Conservation (phyloP, 345 rosid genomes). For the Theobroma cacao region DNA sequence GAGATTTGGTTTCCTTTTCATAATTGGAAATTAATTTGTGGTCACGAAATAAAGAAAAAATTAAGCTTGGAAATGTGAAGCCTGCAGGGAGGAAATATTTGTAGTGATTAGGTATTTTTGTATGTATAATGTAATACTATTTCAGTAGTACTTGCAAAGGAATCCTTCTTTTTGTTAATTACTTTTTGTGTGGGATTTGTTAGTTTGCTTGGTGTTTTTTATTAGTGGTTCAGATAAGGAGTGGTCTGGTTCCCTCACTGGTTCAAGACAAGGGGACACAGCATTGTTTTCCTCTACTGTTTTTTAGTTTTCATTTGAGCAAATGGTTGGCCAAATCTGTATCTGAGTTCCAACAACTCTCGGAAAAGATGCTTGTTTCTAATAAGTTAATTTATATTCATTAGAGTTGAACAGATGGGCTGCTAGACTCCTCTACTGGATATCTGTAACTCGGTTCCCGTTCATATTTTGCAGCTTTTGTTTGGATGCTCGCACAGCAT, state of each 20-base stretch:
- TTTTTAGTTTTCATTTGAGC: no score
- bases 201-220: neutral
- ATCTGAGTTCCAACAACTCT: constrained; percentile 39
- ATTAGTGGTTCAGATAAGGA: neutral
- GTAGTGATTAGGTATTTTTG: neutral
- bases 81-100: neutral
- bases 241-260: constrained; percentile 14
- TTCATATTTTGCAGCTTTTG: neutral
- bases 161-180: neutral
- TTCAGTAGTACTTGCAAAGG: neutral
- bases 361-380: constrained; percentile 13
- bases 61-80: neutral
- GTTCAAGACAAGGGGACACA: constrained; percentile 20
- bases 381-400: neutral
- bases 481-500: neutral
- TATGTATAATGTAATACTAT: neutral
- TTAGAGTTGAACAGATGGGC: neutral
- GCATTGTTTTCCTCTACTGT: neutral
- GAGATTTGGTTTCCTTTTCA: neutral
- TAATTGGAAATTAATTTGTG: neutral
- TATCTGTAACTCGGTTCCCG: neutral
- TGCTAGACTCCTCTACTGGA: neutral
- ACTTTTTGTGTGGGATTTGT: neutral
- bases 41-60: neutral
- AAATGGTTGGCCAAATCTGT: constrained; percentile 40